A percentile compares a stretch with the other conserved stretches of the same genome.
Evolutionary conservation across 2,329 filamentous ascomycete species (phyloP).

Genomic region (Apiospora arundinis): DNA sequence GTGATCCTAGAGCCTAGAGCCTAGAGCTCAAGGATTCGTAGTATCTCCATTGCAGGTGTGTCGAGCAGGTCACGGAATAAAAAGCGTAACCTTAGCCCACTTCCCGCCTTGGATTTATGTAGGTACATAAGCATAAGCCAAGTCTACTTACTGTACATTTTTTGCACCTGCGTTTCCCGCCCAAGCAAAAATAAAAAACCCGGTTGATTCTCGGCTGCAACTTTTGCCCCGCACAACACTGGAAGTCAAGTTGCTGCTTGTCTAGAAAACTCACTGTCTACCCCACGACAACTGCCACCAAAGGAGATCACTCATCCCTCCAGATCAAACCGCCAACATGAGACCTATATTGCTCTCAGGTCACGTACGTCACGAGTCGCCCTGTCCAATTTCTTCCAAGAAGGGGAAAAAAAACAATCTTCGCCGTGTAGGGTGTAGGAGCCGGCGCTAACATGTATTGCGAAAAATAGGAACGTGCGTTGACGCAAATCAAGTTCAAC

Average conservation of each 20-base stretch:
- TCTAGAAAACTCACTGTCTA: conserved; percentile 17
- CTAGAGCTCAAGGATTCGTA: background rate
- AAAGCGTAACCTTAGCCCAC: background rate
- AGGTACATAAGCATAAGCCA: too few relatives aligned
- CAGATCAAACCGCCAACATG: conserved; percentile 66
- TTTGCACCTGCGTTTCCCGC: background rate
- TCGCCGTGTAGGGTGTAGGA: background rate
- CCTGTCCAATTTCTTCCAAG: background rate
- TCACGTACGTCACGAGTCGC: conserved; percentile 65
- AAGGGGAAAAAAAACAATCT: too few relatives aligned
- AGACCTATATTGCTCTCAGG: conserved; percentile 95
- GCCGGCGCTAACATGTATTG: background rate
- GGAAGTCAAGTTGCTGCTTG: conserved; percentile 17
- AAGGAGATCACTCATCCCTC: conserved; percentile 13
- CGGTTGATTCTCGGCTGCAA: conserved; percentile 15
- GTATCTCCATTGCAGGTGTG: background rate
- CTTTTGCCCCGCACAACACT: conserved; percentile 18
- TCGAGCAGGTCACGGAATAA: background rate
- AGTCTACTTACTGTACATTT: background rate
- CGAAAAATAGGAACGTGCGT: conserved; percentile 75
- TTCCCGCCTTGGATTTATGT: background rate
- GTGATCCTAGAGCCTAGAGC: background rate
- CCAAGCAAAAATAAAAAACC: conserved; percentile 8
- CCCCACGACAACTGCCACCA: conserved; percentile 19
- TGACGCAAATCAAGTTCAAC: conserved; percentile 96